These are phyloP conservation scores for Chlorella ohadii DNA, from an alignment of 139 green algal species.

Conservation along the genomic window DNA sequence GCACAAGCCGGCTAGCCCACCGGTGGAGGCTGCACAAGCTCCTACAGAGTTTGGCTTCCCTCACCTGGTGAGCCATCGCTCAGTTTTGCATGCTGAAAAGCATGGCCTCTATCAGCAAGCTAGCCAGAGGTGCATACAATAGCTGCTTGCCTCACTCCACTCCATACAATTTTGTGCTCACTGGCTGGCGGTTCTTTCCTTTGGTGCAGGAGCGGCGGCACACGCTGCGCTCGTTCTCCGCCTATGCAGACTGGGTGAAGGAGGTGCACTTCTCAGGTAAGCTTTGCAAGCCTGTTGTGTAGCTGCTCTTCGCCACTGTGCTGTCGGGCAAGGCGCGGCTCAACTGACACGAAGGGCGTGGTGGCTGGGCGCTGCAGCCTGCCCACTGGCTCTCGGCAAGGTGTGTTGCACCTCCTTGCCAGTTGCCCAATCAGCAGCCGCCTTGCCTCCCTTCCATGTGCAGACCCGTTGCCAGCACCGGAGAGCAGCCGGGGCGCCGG, in stretches of 20 bases:
- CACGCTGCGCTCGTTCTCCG: slow-evolving; percentile 76
- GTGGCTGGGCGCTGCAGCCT: too few relatives aligned
- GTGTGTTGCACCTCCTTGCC: too few relatives aligned
- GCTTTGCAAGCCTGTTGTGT: background rate
- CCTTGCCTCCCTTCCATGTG: too few relatives aligned
- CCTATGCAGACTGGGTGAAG: slow-evolving; percentile 77
- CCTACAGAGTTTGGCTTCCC: slow-evolving; percentile 41
- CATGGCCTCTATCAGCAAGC: too few relatives aligned
- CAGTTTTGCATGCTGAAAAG: too few relatives aligned
- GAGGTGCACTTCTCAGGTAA: slow-evolving; percentile 69
- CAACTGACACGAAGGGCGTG: too few relatives aligned
- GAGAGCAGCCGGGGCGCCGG: background rate
- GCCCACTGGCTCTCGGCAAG: too few relatives aligned
- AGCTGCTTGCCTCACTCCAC: background rate
- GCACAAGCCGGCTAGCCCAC: background rate
- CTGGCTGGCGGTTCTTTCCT: background rate
- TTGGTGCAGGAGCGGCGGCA: slow-evolving; percentile 53
- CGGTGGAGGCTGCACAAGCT: background rate
- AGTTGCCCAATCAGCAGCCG: too few relatives aligned
- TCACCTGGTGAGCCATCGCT: background rate
- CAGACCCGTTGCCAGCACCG: slow-evolving; percentile 10
- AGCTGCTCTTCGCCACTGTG: too few relatives aligned
- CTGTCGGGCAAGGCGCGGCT: too few relatives aligned
- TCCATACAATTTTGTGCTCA: background rate
- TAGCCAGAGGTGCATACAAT: too few relatives aligned